These are phyloP conservation scores for Rhizoclosmatium globosum DNA, from an alignment of 192 early-diverging fungal species.

Conservation along the genomic window DNA sequence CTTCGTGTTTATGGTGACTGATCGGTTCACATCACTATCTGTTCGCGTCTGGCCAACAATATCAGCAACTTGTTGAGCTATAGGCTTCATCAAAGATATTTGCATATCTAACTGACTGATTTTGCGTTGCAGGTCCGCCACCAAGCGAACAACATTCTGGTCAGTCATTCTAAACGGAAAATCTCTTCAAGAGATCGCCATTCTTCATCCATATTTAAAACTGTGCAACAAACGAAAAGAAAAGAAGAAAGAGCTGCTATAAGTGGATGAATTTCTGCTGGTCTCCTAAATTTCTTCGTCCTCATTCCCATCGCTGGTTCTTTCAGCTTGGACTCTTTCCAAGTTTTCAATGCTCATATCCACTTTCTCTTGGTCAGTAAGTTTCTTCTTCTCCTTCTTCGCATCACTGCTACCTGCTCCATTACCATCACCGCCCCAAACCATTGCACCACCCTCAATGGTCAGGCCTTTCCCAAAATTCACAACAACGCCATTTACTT, in stretches of 20 bases:
- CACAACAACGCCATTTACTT: background rate
- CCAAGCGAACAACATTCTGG: background rate
- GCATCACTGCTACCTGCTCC: background rate
- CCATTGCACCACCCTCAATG: conserved; percentile 23
- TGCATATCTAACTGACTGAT: background rate
- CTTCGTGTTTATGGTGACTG: background rate
- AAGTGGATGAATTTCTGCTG: too few species aligned
- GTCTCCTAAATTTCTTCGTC: too few species aligned
- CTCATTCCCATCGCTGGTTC: too few species aligned
- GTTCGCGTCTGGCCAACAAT: background rate
- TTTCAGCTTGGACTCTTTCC: background rate
- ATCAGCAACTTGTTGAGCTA: background rate
- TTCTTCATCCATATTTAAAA: too few species aligned
- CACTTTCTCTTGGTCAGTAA: conserved; percentile 26
- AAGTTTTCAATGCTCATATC: conserved; percentile 30
- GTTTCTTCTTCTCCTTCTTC: conserved; percentile 30
- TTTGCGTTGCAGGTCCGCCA: conserved; percentile 5
- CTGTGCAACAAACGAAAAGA: too few species aligned
- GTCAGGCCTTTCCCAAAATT: conserved; percentile 24
- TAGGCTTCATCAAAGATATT: background rate
- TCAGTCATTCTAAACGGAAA: background rate
- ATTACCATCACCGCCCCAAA: conserved; percentile 33
- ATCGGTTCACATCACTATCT: background rate
- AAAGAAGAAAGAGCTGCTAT: too few species aligned
- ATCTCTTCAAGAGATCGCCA: background rate